A percentile compares a stretch with the other conserved stretches of the same genome.
Conservation (phyloP, 371 early-diverging fungal species). For the Mortierella sp. region DNA sequence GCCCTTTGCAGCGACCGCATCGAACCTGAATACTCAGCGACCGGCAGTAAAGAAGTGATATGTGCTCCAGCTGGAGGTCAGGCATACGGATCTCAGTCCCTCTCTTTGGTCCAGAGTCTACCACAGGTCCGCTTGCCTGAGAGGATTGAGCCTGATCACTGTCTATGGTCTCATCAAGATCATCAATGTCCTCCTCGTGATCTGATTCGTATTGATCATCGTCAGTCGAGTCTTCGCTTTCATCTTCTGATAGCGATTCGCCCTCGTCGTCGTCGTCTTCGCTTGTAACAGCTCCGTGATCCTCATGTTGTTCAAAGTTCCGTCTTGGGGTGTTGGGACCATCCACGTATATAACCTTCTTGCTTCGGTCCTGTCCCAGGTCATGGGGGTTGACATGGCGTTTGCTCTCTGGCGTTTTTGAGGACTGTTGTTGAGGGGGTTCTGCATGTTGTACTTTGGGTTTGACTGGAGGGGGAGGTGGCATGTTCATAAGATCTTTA, state of each 20-base stretch:
- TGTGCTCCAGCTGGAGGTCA: conserved; percentile 63
- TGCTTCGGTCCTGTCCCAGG: background rate
- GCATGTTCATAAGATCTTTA: conserved; percentile 56
- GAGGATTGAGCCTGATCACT: background rate
- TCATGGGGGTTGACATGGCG: background rate
- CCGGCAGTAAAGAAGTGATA: conserved; percentile 71
- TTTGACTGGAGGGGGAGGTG: background rate
- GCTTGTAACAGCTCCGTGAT: no score
- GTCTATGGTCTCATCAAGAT: conserved; percentile 10
- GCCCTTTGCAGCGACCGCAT: conserved; percentile 79
- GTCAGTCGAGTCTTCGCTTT: conserved; percentile 14
- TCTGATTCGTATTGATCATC: conserved; percentile 15
- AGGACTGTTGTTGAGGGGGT: background rate
- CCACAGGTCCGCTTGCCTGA: background rate
- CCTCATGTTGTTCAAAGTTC: no score
- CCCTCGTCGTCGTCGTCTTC: background rate
- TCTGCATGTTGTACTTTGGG: background rate
- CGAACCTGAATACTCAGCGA: conserved; percentile 71
- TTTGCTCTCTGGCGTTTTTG: background rate
- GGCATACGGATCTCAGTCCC: conserved; percentile 82
- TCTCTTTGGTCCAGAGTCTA: conserved; percentile 45
- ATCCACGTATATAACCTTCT: background rate
- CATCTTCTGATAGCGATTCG: background rate
- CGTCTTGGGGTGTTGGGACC: no score
- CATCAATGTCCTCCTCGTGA: conserved; percentile 15